Percentiles rank a stretch among this genome's conserved stretches.
Evolutionary conservation across 2,329 filamentous ascomycete genomes (phyloP).

Genomic region (Arachnomyces sp.): DNA sequence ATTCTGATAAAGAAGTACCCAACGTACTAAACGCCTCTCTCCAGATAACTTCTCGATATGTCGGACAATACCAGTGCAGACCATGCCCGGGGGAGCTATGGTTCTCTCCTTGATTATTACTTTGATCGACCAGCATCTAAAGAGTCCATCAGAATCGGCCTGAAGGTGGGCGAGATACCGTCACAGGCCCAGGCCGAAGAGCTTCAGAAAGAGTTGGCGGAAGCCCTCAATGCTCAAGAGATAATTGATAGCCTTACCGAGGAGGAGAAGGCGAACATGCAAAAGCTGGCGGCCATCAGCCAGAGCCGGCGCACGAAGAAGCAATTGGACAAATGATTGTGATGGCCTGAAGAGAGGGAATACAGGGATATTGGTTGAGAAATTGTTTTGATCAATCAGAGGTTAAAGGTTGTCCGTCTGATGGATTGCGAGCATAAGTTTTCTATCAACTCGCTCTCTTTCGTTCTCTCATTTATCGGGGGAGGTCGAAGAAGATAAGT

Average conservation of each 20-base stretch:
- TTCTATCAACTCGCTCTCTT: too few relatives aligned
- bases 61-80: background rate
- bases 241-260: background rate
- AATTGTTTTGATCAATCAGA: too few relatives aligned
- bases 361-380: too few relatives aligned
- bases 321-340: slow-evolving; percentile 1
- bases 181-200: slow-evolving; percentile 1
- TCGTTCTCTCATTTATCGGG: too few relatives aligned
- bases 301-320: slow-evolving; percentile 1
- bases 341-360: too few relatives aligned
- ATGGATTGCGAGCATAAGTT: too few relatives aligned
- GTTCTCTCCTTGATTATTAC: slow-evolving; percentile 3
- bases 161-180: slow-evolving; percentile 1
- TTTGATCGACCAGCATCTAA: slow-evolving; percentile 2
- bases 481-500: too few relatives aligned
- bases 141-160: slow-evolving; percentile 4
- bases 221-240: background rate
- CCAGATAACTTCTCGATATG: background rate
- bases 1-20: too few relatives aligned
- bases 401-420: too few relatives aligned
- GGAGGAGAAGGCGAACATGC: slow-evolving; percentile 1
- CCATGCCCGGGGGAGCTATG: slow-evolving; percentile 1
- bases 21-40: too few relatives aligned
- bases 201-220: background rate
- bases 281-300: background rate